These are phyloP conservation scores for Trichoderma erinaceum DNA, from an alignment of 495 filamentous ascomycete genomes.

Conservation along the genomic window DNA sequence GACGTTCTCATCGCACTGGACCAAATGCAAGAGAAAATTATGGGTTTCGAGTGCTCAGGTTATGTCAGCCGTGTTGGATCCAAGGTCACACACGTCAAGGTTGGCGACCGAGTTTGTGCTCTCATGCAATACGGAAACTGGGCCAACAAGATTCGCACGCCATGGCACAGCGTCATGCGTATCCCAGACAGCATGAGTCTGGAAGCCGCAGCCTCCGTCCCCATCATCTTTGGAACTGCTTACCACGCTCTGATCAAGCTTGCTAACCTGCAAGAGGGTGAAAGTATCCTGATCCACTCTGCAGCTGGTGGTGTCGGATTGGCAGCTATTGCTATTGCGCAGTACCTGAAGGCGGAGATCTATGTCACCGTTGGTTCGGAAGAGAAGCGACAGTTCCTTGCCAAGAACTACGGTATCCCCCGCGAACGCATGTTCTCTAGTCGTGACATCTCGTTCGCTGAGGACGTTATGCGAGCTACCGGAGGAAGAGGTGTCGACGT, in stretches of 20 bases:
- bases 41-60: constrained; percentile 24
- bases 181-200: constrained; percentile 30
- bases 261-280: constrained; percentile 27
- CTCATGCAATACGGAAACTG: neutral
- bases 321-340: constrained; percentile 42
- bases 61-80: constrained; percentile 28
- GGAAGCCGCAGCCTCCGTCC: constrained; percentile 38
- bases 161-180: constrained; percentile 17
- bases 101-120: constrained; percentile 27
- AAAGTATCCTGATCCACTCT: constrained; percentile 47
- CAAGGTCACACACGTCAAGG: constrained; percentile 19
- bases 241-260: constrained; percentile 37
- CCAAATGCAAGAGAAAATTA: constrained; percentile 23
- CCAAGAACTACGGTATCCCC: constrained; percentile 32
- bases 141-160: neutral
- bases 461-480: constrained; percentile 38
- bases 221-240: constrained; percentile 48
- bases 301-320: constrained; percentile 46
- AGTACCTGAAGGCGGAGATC: constrained; percentile 39
- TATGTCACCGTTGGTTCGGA: constrained; percentile 36
- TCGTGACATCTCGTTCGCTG: constrained; percentile 27
- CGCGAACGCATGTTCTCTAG: constrained; percentile 41
- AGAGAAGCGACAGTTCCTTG: constrained; percentile 31
- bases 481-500: constrained; percentile 42
- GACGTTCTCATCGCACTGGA: constrained; percentile 30